Percentiles rank a stretch among this genome's conserved stretches.
Evolutionary conservation across 768 basidiomycete genomes (phyloP).

Genomic region (Rhodotorula paludigena): DNA sequence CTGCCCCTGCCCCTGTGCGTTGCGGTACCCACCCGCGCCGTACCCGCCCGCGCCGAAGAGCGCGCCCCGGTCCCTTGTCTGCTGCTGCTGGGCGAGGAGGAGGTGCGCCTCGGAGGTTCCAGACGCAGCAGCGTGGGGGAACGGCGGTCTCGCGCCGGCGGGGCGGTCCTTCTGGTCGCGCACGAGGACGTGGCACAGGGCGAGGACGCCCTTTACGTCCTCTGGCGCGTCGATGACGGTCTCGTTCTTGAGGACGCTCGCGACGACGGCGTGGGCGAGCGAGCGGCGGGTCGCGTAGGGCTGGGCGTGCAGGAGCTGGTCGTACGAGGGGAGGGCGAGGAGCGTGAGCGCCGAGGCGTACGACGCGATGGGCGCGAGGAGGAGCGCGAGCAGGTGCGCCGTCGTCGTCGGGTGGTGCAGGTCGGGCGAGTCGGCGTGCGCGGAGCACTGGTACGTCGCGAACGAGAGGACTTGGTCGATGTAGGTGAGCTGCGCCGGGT

Average conservation of each 20-base stretch:
- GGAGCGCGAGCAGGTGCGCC: slow-evolving; percentile 79
- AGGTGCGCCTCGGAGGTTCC: neutral
- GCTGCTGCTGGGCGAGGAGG: slow-evolving; percentile 56
- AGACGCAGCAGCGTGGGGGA: neutral
- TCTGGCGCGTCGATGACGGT: slow-evolving; percentile 89
- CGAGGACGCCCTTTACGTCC: slow-evolving; percentile 88
- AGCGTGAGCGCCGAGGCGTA: slow-evolving; percentile 94
- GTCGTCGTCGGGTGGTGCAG: slow-evolving; percentile 81
- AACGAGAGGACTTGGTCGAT: slow-evolving; percentile 93
- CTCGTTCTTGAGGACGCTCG: slow-evolving; percentile 91
- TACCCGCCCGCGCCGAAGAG: slow-evolving; percentile 41
- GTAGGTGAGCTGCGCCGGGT: slow-evolving; percentile 93
- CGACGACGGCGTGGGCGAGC: slow-evolving; percentile 89
- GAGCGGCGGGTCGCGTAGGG: slow-evolving; percentile 84
- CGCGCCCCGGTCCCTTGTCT: slow-evolving; percentile 50
- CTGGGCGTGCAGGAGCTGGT: slow-evolving; percentile 73
- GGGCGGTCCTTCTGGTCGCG: slow-evolving; percentile 58
- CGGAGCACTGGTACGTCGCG: slow-evolving; percentile 76
- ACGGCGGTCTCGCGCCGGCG: slow-evolving; percentile 9
- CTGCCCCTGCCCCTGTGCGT: slow-evolving; percentile 52
- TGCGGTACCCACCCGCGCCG: slow-evolving; percentile 44
- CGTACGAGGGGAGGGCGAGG: slow-evolving; percentile 89
- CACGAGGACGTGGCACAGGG: slow-evolving; percentile 85
- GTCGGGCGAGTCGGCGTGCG: slow-evolving; percentile 58
- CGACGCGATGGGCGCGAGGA: slow-evolving; percentile 90